Conservation (phyloP, 2,329 filamentous ascomycete genomes). For the Huntiella omanensis region DNA sequence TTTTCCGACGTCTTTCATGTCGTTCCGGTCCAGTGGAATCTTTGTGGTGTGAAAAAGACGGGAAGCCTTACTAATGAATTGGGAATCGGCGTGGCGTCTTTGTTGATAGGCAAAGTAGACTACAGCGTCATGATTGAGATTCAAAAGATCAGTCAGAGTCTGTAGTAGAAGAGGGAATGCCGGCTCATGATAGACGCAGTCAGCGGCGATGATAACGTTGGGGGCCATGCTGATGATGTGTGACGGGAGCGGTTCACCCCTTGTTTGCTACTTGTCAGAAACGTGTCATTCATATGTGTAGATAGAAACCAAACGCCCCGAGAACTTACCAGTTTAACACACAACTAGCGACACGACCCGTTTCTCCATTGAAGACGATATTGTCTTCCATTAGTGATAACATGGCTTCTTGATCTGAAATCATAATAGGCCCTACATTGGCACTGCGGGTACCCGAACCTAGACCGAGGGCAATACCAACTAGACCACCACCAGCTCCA, state of each 20-base stretch:
- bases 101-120: constrained; percentile 90
- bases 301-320: neutral
- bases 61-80: constrained; percentile 52
- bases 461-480: constrained; percentile 43
- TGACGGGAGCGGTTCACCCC: constrained; percentile 40
- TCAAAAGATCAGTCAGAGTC: constrained; percentile 58
- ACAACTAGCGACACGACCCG: constrained; percentile 41
- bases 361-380: constrained; percentile 59
- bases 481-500: constrained; percentile 77
- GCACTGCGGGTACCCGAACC: constrained; percentile 24
- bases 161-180: constrained; percentile 73
- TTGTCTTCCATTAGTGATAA: constrained; percentile 71
- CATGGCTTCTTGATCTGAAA: constrained; percentile 85
- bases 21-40: constrained; percentile 34
- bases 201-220: constrained; percentile 76
- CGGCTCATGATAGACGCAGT: constrained; percentile 94
- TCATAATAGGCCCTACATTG: constrained; percentile 35
- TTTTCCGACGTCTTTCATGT: constrained; percentile 35
- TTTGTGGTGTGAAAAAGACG: constrained; percentile 47
- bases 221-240: constrained; percentile 39
- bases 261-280: neutral
- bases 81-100: constrained; percentile 59
- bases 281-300: no score
- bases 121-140: constrained; percentile 45
- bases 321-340: constrained; percentile 61